Evolutionary conservation across 495 filamentous ascomycete species (phyloP), one percentile per base, ranked within the genome.

Genomic region (Annulohypoxylon moriforme): DNA sequence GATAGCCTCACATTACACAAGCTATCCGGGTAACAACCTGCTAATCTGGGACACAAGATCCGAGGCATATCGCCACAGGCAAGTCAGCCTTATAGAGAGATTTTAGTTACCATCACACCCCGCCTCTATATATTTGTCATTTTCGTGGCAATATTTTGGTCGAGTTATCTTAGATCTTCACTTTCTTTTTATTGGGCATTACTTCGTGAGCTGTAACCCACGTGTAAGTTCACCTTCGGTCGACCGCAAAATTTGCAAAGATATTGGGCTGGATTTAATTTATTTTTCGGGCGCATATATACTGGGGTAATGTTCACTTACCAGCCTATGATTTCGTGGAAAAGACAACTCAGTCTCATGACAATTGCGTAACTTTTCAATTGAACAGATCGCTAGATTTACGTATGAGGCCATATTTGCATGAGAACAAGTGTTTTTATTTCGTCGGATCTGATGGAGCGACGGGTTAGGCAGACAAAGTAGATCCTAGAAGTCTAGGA

Each of bases 401-500:
- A 58, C 13, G 9, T 40, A 31, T 40, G 36, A 58, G 33, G 55
- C 31, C 55, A n/a, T 20, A 24, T 5, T 25, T 38, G 34, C 31
- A 64, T 64, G 42, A 50, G 53, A 57, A 66, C 36, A 69, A 49
- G 49, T 63, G 59, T 64, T 59, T 49, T 42, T 42, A 50, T 40
- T 14, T 47, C 10, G 40, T 55, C 42, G 27, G 52, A 53, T 14
- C n/a, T n/a, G n/a, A n/a, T n/a, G n/a, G n/a, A 10, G n/a, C 25
- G 16, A 22, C 27, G 24, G 29, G 44, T 59, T 62, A 72, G 69
- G 69, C 63, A 72, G 69, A 67, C 40, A 64, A 40, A 72, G 57
- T 27, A 50, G 42, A 58, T 59, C 24, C 31, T 14, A 58, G 18
- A 34, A 22, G n/a, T 60, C 31, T 14, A 58, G 18, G 25, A 22